These are phyloP conservation scores for Suillus cothurnatus DNA, from an alignment of 768 basidiomycete genomes.

Conservation along the genomic window DNA sequence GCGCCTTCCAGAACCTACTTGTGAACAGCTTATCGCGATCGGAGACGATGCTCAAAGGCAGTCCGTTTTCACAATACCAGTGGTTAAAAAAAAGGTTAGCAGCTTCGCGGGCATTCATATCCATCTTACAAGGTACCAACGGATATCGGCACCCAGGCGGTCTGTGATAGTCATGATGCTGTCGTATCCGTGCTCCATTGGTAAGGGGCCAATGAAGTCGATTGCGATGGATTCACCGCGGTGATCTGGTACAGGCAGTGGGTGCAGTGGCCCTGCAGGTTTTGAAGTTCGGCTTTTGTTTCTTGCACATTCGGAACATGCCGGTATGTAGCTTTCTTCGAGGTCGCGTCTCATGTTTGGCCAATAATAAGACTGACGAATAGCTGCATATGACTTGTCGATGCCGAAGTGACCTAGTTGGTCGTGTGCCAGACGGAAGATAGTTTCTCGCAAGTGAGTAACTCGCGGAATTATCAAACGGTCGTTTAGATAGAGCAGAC, in stretches of 20 bases:
- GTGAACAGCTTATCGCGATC: background rate
- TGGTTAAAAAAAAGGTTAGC: conserved; percentile 23
- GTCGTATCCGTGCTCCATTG: conserved; percentile 30
- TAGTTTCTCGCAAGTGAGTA: conserved; percentile 21
- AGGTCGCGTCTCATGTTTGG: background rate
- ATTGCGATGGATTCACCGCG: conserved; percentile 10
- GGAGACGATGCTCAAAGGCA: rapidly evolving
- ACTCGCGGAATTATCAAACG: conserved; percentile 2
- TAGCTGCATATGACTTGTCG: background rate
- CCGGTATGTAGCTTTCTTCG: conserved; percentile 22
- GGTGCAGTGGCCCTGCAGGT: conserved; percentile 21
- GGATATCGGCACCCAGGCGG: conserved; percentile 9
- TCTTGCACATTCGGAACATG: conserved; percentile 25
- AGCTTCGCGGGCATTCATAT: conserved; percentile 16
- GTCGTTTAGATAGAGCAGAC: conserved; percentile 33
- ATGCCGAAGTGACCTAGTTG: background rate
- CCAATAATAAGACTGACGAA: rapidly evolving
- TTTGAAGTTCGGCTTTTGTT: conserved; percentile 22
- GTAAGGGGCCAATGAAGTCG: conserved; percentile 38
- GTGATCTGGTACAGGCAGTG: conserved; percentile 23
- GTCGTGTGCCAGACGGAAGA: conserved; percentile 13
- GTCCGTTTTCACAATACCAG: background rate
- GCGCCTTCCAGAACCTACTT: background rate
- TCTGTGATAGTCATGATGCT: conserved; percentile 25
- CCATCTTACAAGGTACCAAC: conserved; percentile 7